A percentile compares a stretch with the other conserved stretches of the same genome.
These are phyloP conservation scores for Lachnum nothofagi DNA, from an alignment of 2,329 filamentous ascomycete genomes.

Conservation along the genomic window DNA sequence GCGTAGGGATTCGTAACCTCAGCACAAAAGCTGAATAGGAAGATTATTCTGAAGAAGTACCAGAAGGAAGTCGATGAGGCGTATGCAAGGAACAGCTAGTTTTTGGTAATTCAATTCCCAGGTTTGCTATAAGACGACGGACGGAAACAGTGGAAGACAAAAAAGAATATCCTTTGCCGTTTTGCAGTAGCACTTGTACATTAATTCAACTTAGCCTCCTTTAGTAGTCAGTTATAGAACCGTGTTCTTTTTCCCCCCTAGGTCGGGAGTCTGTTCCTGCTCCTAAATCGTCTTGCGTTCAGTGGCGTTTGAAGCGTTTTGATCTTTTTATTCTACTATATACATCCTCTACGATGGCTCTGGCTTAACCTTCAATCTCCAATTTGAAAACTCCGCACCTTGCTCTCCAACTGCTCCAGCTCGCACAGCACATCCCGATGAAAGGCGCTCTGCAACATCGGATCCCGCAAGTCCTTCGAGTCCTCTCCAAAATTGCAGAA, in stretches of 20 bases:
- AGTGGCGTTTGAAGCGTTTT: no score
- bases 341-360: no score
- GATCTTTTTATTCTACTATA: no score
- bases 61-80: constrained; percentile 51
- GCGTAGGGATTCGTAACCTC: constrained; percentile 59
- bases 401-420: constrained; percentile 13
- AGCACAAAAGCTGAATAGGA: constrained; percentile 68
- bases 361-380: no score
- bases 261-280: not conserved
- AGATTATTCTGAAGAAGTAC: constrained; percentile 59
- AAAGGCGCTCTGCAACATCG: constrained; percentile 10
- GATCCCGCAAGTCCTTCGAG: constrained; percentile 11
- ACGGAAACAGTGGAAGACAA: not conserved
- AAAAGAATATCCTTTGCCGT: no score
- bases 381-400: constrained; percentile 11
- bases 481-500: constrained; percentile 17
- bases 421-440: constrained; percentile 17
- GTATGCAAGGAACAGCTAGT: constrained; percentile 23
- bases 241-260: not conserved
- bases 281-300: not conserved
- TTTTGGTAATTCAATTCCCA: not conserved
- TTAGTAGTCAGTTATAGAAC: not conserved
- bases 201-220: not conserved
- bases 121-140: not conserved
- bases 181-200: not conserved